Base-by-base conservation (phyloP, 179 eudicot genomes). In the Amaranthus tricolor region DNA sequence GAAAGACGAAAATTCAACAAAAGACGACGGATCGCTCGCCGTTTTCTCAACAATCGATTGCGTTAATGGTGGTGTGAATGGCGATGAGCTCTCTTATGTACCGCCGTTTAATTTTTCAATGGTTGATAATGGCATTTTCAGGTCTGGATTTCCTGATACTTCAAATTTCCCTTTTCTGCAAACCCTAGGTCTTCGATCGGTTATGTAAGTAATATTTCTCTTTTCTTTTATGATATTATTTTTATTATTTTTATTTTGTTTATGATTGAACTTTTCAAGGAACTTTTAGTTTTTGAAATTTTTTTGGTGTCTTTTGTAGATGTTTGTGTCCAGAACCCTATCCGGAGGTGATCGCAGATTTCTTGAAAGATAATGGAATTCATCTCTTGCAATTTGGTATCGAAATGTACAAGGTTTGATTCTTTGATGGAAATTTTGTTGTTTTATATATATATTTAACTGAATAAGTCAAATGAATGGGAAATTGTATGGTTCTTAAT, bases 281-380 rank as follows among this genome's bases (percentile, higher is more conserved):
- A 52, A 16, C 6, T 50, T 62, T 70, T 10, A 24, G 63, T 67
- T 6, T 70, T 54, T 63, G 11, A 16, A 49, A 59, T 48, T 7
- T 54, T 68, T 64, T 31, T 72, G 64, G 20, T 19, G 66, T 58
- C 71, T 24, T 66, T 21, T 79, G 81, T 62, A 93, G 98, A 80
- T 89, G 80, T 83, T 76, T 93, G 72, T 91, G 98, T 63, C 91
- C 93, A 13, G 97, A 93, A 76, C 91, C 92, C 10, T 93, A 90
- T 80, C 98, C 97, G 62, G 89, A 89, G 71, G 79, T 80, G 54
- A 89, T 89, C 58, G 53, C 60, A 10, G 80, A 86, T 79, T 89
- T 89, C 73, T 79, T 93, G 81, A 82, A 78, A 76, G 87, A 83
- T 31, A 91, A 90, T 75, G 90, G 93, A 67, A 85, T 93, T 82